A percentile compares a stretch with the other conserved stretches of the same genome.
Conservation (phyloP, 495 filamentous ascomycete genomes). For the Penicillium chermesinum region DNA sequence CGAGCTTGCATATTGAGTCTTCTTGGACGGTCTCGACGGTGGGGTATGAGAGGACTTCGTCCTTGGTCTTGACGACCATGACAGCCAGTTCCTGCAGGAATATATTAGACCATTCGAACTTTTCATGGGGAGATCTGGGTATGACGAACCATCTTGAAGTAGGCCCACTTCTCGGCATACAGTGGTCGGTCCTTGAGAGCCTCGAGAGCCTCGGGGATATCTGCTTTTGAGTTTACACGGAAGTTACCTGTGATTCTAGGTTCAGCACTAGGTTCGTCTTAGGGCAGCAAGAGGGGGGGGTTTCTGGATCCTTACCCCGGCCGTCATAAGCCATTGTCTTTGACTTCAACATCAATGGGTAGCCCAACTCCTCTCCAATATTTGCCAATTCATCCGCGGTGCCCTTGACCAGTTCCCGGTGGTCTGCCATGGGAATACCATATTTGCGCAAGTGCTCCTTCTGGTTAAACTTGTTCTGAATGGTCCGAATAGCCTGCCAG, state of each 20-base stretch:
- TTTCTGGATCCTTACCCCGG: constrained; percentile 50
- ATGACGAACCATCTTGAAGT: constrained; percentile 59
- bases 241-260: constrained; percentile 70
- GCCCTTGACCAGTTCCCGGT: constrained; percentile 52
- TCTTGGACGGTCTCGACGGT: constrained; percentile 93
- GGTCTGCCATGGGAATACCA: constrained; percentile 66
- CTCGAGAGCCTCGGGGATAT: constrained; percentile 64
- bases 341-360: constrained; percentile 92
- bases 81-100: constrained; percentile 74
- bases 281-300: too few species aligned
- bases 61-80: constrained; percentile 89
- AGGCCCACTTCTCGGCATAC: constrained; percentile 89
- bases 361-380: constrained; percentile 63
- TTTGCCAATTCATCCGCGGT: constrained; percentile 55
- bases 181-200: constrained; percentile 65
- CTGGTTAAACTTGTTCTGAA: constrained; percentile 95
- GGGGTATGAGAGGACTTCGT: constrained; percentile 74
- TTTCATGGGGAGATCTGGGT: background rate
- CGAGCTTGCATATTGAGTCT: constrained; percentile 91
- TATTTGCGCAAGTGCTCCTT: constrained; percentile 70
- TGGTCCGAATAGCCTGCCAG: constrained; percentile 82
- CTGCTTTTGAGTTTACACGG: constrained; percentile 59
- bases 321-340: constrained; percentile 93
- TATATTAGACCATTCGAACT: background rate
- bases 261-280: too few species aligned